Conservation (phyloP, 768 basidiomycete genomes). For the Boletus fagicola region DNA sequence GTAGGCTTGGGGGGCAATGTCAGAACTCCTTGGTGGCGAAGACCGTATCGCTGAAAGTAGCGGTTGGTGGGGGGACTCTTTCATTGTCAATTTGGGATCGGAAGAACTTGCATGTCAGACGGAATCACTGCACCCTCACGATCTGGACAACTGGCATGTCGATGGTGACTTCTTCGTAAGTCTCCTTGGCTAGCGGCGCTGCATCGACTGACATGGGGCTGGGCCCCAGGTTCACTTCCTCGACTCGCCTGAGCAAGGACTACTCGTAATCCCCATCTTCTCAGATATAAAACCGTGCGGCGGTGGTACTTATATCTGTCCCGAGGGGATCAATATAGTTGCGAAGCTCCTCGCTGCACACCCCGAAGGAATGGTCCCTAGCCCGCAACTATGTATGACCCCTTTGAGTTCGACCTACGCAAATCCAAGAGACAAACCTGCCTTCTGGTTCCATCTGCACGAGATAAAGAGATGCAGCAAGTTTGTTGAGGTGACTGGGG, state of each 20-base stretch:
- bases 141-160: constrained; percentile 5
- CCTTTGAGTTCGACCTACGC: constrained; percentile 8
- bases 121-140: not conserved
- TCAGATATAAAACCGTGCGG: constrained; percentile 4
- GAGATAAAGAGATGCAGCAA: constrained; percentile 1
- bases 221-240: constrained; percentile 7
- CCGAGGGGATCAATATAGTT: constrained; percentile 6
- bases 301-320: constrained; percentile 3
- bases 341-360: constrained; percentile 1
- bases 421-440: not conserved
- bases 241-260: constrained; percentile 11
- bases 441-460: constrained; percentile 4
- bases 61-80: constrained; percentile 1
- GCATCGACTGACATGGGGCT: not conserved
- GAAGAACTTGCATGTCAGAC: constrained; percentile 5
- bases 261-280: constrained; percentile 8
- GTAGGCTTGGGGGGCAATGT: constrained; percentile 3
- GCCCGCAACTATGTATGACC: not conserved
- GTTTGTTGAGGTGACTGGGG: constrained; percentile 1
- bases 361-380: constrained; percentile 2
- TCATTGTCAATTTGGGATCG: constrained; percentile 12
- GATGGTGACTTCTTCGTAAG: constrained; percentile 9
- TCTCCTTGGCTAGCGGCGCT: not conserved
- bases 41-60: constrained; percentile 2
- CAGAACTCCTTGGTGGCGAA: constrained; percentile 8